A percentile compares a stretch with the other conserved stretches of the same genome.
Evolutionary conservation across 2,329 filamentous ascomycete species (phyloP).

Genomic region (Phoma sp.): DNA sequence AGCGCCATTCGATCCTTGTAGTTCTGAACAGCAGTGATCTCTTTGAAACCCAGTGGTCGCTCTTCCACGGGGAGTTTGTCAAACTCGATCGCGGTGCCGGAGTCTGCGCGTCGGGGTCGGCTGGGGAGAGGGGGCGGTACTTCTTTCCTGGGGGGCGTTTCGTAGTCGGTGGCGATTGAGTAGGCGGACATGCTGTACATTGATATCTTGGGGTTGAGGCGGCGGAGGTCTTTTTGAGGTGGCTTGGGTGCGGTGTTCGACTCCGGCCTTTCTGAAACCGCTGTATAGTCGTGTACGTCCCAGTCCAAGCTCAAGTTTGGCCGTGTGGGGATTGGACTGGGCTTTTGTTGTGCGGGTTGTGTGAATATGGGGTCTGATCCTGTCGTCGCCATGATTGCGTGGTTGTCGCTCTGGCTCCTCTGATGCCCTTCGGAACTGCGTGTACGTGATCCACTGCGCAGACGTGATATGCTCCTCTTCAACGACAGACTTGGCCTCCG

Average conservation of each 20-base stretch:
- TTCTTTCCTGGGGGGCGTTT: background rate
- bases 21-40: conserved; percentile 36
- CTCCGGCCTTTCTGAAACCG: background rate
- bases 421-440: conserved; percentile 3
- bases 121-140: conserved; percentile 2
- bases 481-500: conserved; percentile 36
- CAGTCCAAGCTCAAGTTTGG: background rate
- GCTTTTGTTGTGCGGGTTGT: background rate
- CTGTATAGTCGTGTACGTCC: background rate
- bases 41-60: conserved; percentile 40
- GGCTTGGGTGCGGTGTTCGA: conserved; percentile 12
- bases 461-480: conserved; percentile 33
- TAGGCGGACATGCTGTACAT: conserved; percentile 3
- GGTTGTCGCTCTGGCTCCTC: conserved; percentile 11
- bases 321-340: background rate
- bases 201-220: conserved; percentile 3
- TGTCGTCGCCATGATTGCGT: background rate
- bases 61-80: conserved; percentile 22
- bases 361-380: background rate
- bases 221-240: conserved; percentile 6
- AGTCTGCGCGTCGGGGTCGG: conserved; percentile 37
- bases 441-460: conserved; percentile 19
- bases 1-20: conserved; percentile 38
- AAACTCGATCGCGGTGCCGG: conserved; percentile 41
- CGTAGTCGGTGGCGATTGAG: background rate